phyloP scores from a whole-genome alignment of 371 early-diverging fungal genomes.

The Mycotypha africana region DNA sequence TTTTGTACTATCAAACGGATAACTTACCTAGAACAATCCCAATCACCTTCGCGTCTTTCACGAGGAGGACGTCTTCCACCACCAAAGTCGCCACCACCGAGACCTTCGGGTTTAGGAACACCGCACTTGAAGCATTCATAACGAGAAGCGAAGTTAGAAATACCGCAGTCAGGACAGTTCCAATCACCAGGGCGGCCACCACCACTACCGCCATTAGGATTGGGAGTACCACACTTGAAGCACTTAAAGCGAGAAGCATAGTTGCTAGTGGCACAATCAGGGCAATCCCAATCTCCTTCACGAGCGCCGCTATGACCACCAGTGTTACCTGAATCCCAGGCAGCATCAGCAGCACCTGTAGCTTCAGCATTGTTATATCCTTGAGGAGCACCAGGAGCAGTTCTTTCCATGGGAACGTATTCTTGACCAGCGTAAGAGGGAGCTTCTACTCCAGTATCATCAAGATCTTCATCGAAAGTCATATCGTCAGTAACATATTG shows the following conservation, averaged over 20 bases:
- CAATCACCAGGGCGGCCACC: slow-evolving; percentile 58
- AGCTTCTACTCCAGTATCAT: slow-evolving; percentile 35
- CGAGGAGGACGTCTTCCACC: slow-evolving; percentile 34
- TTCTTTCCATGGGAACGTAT: slow-evolving; percentile 33
- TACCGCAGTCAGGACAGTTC: slow-evolving; percentile 50
- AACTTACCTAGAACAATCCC: slow-evolving; percentile 58
- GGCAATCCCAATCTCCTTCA: slow-evolving; percentile 33
- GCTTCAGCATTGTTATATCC: slow-evolving; percentile 24
- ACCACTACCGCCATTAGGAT: slow-evolving; percentile 49
- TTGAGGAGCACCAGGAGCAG: slow-evolving; percentile 28
- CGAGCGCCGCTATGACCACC: slow-evolving; percentile 13
- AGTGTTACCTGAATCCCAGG: slow-evolving; percentile 15
- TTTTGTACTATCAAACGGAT: too few species aligned
- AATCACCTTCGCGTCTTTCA: slow-evolving; percentile 62
- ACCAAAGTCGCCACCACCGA: slow-evolving; percentile 42
- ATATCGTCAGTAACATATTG: slow-evolving; percentile 25
- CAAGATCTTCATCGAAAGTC: slow-evolving; percentile 44
- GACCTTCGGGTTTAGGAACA: slow-evolving; percentile 50
- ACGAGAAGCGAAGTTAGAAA: slow-evolving; percentile 41
- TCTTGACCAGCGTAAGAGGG: slow-evolving; percentile 46
- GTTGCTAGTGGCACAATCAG: slow-evolving; percentile 28
- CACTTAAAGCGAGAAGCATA: slow-evolving; percentile 52
- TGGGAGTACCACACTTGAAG: slow-evolving; percentile 56
- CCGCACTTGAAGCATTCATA: slow-evolving; percentile 64
- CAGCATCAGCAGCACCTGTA: slow-evolving; percentile 27